Evolutionary conservation across 805 yeast genomes (phyloP), one percentile per base, ranked within the genome.

Genomic region (Komagataella ulmi): DNA sequence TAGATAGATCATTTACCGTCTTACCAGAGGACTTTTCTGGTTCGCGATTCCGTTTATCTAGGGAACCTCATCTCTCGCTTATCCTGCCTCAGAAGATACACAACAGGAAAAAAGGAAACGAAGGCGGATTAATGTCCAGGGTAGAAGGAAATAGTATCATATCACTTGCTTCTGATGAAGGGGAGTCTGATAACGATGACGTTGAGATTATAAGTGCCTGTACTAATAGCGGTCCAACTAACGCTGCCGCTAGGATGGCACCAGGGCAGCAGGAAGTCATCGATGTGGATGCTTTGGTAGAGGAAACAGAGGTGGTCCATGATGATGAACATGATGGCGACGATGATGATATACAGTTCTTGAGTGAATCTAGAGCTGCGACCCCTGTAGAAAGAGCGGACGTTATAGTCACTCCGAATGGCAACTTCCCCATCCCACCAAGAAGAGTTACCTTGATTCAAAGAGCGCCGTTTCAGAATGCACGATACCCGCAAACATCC

Each of bases 151-250:
- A 49, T 30, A 49, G 40, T 45, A 49, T 44, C 17, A 47, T 52
- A 23, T 21, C 49, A 49, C 44, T 50, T 18, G 21, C 47, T 17
- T 53, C 55, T 3, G 53, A 46, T 30, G 47, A 43, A 6, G 46
- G 48, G 23, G 45, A 46, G 8, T 51, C 47, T 18, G 52, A 46
- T 45, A 56, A 57, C 10, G 54, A 53, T 48, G 56, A 52, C 3
- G 47, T 55, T 18, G 53, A 55, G 21, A 51, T 55, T 14, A 51
- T 43, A n/a, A 50, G 45, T 12, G 52, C 30, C 10, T 24, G 21
- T 21, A 17, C n/a, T 18, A 40, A 24, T n/a, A 40, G 10, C 5
- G 17, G 30, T 2, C 17, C 48, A 43, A n/a, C 18, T 5, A 45
- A 19, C 47, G 3, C 14, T 45, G 12, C 3, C 23, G 43, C 12